Evolutionary conservation across 2,329 filamentous ascomycete species (phyloP), one percentile per base, ranked within the genome.

Genomic region (Xylariaceae sp.): DNA sequence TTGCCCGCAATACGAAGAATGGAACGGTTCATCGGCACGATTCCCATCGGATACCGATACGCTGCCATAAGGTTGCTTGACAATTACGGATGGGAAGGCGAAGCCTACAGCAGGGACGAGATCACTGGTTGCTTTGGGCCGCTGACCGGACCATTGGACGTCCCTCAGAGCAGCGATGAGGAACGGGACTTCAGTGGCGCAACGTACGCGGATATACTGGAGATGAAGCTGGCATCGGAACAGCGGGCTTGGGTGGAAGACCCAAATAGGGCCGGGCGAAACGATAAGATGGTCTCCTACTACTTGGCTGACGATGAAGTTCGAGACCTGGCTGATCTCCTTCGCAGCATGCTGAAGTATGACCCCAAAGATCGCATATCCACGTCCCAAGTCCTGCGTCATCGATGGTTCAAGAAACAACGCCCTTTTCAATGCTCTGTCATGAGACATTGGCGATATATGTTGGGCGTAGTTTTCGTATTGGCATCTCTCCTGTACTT

Each of bases 321-420:
- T 9, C 2, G 2, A 1, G 8, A 4, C 0, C 34, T 65, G 1
- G 52, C 51, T 1, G 63, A 60, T 39, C 50, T 65, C 0, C 52
- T 65, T 5, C 34, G 47, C 10, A 45, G 49, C 1, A 23, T 65
- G 39, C 51, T 65, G 8, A 49, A 50, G 37, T 64, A 63, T 30
- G 13, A 56, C 2, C 49, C 59, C 1, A 15, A 18, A 1, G 4
- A 59, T 2, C 50, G 63, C 13, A 10, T 50, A 11, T n/a, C 23
- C 1, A 52, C 51, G 8, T 18, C 34, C 3, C 4, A 45, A n/a
- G 18, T 17, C n/a, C 44, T 62, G 3, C 30, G 30, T n/a, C 59
- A 64, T 39, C 10, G n/a, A 2, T 64, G 62, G 62, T 62, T 64
- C 42, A 49, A 48, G n/a, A 23, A 48, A 35, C 18, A 50, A 30